Percentiles rank a stretch among this genome's conserved stretches.
phyloP scores from a whole-genome alignment of 1,284 basidiomycete species.

The Leccinum subrobustum region DNA sequence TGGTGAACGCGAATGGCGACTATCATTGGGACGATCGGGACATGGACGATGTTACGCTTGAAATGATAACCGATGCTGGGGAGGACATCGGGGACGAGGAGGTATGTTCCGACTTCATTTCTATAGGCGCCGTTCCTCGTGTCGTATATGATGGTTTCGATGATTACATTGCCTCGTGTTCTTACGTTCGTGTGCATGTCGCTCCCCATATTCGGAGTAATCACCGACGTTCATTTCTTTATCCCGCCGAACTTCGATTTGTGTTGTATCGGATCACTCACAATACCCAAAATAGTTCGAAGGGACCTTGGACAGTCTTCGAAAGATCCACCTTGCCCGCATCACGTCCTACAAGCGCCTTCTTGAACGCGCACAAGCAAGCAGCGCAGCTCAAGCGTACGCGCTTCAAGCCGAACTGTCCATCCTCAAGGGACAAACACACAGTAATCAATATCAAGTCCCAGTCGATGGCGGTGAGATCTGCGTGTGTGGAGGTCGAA shows the following conservation, averaged over 20 bases:
- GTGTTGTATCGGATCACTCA: slow-evolving; percentile 8
- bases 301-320: slow-evolving; percentile 50
- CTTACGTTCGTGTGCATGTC: background rate
- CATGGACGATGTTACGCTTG: slow-evolving; percentile 46
- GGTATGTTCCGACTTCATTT: slow-evolving; percentile 36
- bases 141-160: background rate
- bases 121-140: background rate
- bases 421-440: slow-evolving; percentile 34
- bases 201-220: background rate
- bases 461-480: slow-evolving; percentile 30
- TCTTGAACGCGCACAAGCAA: slow-evolving; percentile 72
- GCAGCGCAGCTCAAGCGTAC: slow-evolving; percentile 73
- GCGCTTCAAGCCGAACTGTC: slow-evolving; percentile 74
- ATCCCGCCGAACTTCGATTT: background rate
- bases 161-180: background rate
- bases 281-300: slow-evolving; percentile 47
- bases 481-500: slow-evolving; percentile 62
- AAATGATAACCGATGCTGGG: slow-evolving; percentile 67
- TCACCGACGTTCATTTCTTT: background rate
- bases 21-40: slow-evolving; percentile 33
- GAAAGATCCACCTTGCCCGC: slow-evolving; percentile 60
- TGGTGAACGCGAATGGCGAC: slow-evolving; percentile 23
- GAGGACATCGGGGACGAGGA: slow-evolving; percentile 72
- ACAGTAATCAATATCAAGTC: slow-evolving; percentile 7
- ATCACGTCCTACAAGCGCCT: slow-evolving; percentile 73